Base-by-base conservation (phyloP, 768 basidiomycete genomes). In the Glaciozyma martinii region DNA sequence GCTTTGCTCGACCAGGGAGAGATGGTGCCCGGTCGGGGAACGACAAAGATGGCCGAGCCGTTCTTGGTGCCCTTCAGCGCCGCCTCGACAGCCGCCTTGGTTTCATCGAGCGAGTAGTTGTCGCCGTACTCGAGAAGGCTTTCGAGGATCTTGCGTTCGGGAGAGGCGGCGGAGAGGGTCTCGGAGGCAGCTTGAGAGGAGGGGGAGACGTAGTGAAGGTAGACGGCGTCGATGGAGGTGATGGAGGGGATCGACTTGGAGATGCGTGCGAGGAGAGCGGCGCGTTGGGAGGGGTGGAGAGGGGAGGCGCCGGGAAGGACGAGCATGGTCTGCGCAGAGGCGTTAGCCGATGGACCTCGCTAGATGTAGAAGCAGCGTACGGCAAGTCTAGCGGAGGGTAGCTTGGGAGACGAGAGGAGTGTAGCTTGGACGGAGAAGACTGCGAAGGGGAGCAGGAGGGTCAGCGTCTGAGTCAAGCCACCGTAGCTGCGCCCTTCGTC, bases 1-100 rank as follows among this genome's bases (percentile, higher is more conserved):
- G 95, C 94, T 78, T 99, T 99, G 77, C 89, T 94, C 8, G 94
- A 97, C 95, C 95, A 99, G 3, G 95, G 93, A 6, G 94, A 97
- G 72, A 98, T 87, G 5, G 93, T 92, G 5, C 94, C 93, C 12
- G 65, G 59, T 5, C 68, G 65, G 3, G 68, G 68, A 9, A 88
- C 78, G 47, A 95, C 84, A 75, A 84, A 94, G 49, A 85, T 77
- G 16, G 85, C 78, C 56, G 83, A 82, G 32, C 55, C 50, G 12
- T 61, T 57, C 27, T 27, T 44, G 10, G 55, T 61, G 27, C 68
- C 65, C 16, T 49, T 43, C 79, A 72, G n/a, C 79, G 74, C 32
- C 76, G 75, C 67, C 23, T 65, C 52, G 37, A 66, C 56, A 50
- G 60, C 43, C 32, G 33, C 30, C 16, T 75, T 67, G 0, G 85